These are phyloP conservation scores for Monosporozyma aquatica DNA, from an alignment of 805 yeast genomes.

Conservation along the genomic window DNA sequence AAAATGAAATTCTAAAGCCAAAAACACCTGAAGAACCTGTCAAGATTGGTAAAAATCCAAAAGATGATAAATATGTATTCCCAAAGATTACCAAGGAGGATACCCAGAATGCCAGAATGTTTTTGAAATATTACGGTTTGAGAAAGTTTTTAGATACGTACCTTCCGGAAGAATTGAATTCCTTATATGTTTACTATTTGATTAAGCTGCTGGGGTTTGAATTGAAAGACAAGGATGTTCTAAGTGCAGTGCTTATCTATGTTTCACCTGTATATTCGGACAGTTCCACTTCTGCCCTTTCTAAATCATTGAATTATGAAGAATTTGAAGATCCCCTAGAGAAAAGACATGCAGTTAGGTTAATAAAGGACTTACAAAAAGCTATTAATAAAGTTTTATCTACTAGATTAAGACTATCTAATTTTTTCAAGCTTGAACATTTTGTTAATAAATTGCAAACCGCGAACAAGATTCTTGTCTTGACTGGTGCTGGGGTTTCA, in stretches of 20 bases:
- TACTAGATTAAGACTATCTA: conserved; percentile 46
- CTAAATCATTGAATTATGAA: conserved; percentile 11
- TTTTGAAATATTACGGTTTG: conserved; percentile 52
- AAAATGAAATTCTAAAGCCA: conserved; percentile 11
- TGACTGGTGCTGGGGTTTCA: conserved; percentile 92
- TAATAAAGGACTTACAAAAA: conserved; percentile 45
- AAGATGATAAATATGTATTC: conserved; percentile 27
- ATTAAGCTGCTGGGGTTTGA: conserved; percentile 58
- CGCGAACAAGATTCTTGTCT: conserved; percentile 55
- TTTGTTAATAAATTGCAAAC: conserved; percentile 44
- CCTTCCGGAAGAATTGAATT: conserved; percentile 51
- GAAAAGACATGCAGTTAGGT: conserved; percentile 37
- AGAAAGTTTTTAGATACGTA: conserved; percentile 50
- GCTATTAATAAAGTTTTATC: conserved; percentile 56
- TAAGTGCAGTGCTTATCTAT: conserved; percentile 23
- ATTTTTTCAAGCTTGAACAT: conserved; percentile 50
- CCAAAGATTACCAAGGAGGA: conserved; percentile 37
- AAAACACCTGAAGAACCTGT: conserved; percentile 16
- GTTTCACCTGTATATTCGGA: conserved; percentile 12
- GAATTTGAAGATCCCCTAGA: conserved; percentile 32
- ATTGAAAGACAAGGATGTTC: conserved; percentile 30
- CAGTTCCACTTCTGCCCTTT: conserved; percentile 2
- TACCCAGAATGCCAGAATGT: conserved; percentile 40
- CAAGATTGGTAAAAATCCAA: conserved; percentile 20
- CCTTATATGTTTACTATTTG: conserved; percentile 47